Evolutionary conservation across 345 rosid genomes (phyloP).

Genomic region (Eucalyptus albens): DNA sequence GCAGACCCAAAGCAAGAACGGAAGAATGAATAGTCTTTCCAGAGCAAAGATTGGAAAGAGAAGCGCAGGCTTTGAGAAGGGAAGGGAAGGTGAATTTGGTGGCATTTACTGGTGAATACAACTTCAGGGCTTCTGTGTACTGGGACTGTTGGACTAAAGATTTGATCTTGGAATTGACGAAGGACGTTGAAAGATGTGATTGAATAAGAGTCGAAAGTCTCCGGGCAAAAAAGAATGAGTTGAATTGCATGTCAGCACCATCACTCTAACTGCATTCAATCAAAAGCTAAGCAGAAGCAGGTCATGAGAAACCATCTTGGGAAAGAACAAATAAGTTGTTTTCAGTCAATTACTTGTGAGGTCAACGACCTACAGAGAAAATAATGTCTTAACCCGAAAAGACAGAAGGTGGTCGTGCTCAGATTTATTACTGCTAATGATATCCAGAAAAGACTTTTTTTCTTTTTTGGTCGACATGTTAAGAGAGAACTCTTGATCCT

Average conservation of each 20-base stretch:
- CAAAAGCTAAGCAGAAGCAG: neutral
- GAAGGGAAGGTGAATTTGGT: slow-evolving; percentile 52
- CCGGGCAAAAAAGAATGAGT: neutral
- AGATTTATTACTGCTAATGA: neutral
- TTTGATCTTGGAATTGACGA: slow-evolving; percentile 29
- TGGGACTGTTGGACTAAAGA: slow-evolving; percentile 19
- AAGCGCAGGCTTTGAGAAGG: slow-evolving; percentile 57
- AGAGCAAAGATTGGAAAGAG: slow-evolving; percentile 17
- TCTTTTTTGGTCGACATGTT: too few species aligned
- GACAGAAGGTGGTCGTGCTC: neutral
- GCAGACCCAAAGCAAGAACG: slow-evolving; percentile 26
- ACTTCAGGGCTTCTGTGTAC: slow-evolving; percentile 30
- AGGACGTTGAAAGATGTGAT: neutral
- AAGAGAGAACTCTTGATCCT: neutral
- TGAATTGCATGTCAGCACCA: slow-evolving; percentile 6
- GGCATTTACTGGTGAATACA: slow-evolving; percentile 25
- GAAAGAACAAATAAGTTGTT: neutral
- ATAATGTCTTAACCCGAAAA: neutral
- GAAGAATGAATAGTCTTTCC: slow-evolving; percentile 52
- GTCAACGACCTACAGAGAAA: neutral
- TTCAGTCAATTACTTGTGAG: neutral
- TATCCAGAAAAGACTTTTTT: neutral
- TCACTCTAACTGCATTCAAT: neutral
- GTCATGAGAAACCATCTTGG: neutral
- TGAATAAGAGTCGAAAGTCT: slow-evolving; percentile 5